Conservation (phyloP, 2,329 filamentous ascomycete species). For the Phialophora tarda region DNA sequence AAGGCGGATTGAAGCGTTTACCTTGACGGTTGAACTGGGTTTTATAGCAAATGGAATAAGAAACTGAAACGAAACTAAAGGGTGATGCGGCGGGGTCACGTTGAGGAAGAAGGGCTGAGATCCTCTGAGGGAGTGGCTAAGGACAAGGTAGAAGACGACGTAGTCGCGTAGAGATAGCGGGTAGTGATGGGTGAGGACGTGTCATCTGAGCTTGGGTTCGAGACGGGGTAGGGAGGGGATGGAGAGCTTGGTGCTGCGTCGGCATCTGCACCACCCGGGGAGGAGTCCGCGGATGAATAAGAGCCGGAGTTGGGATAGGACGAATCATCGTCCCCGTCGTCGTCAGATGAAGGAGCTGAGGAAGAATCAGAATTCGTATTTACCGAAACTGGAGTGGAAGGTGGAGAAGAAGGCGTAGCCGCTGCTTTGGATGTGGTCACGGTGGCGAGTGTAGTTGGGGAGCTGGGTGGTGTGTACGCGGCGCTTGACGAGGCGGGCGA, state of each 20-base stretch:
- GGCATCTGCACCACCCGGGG: conserved; percentile 23
- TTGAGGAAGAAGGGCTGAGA: not conserved
- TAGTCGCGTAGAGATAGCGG: not conserved
- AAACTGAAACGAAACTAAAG: not conserved
- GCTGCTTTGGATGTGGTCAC: conserved; percentile 23
- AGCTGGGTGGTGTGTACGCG: conserved; percentile 4
- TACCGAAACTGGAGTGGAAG: conserved; percentile 28
- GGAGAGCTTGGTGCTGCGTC: conserved; percentile 12
- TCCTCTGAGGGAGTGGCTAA: not conserved
- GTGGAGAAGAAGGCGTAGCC: conserved; percentile 4
- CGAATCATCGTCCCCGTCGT: conserved; percentile 4
- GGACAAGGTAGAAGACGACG: conserved; percentile 3
- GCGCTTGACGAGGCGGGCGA: conserved; percentile 15
- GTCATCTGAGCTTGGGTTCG: not conserved
- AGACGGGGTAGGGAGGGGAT: not conserved
- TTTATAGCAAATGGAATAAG: not conserved
- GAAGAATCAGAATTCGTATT: conserved; percentile 23
- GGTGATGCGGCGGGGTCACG: not conserved
- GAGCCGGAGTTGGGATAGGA: conserved; percentile 10
- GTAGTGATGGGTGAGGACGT: not conserved
- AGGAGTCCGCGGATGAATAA: conserved; percentile 13
- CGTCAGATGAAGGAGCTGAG: conserved; percentile 15
- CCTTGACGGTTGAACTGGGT: not conserved
- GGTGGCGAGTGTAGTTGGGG: conserved; percentile 27
- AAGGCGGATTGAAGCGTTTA: not conserved